These are phyloP conservation scores for Chytridiales sp. DNA, from an alignment of 371 early-diverging fungal species.

Conservation along the genomic window DNA sequence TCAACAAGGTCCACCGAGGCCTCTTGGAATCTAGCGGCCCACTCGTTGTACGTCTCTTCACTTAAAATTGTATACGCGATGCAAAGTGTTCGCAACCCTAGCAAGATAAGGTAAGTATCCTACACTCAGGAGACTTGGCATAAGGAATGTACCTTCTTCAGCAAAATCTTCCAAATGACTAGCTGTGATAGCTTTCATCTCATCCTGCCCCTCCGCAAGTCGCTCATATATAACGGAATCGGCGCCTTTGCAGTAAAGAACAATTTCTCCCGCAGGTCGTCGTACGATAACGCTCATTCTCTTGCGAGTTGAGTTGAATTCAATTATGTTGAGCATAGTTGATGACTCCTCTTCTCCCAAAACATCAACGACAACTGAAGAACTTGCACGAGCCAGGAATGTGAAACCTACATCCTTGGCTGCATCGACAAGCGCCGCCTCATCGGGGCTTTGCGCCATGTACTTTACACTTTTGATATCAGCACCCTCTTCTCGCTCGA, in stretches of 20 bases:
- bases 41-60: constrained; percentile 62
- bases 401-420: constrained; percentile 81
- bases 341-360: constrained; percentile 63
- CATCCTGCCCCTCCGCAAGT: constrained; percentile 61
- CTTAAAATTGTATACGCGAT: constrained; percentile 65
- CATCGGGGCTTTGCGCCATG: constrained; percentile 93
- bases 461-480: constrained; percentile 44
- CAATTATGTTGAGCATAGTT: constrained; percentile 72
- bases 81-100: constrained; percentile 80
- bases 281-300: constrained; percentile 87
- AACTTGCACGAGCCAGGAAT: constrained; percentile 67
- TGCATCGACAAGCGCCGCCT: constrained; percentile 83
- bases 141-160: constrained; percentile 63
- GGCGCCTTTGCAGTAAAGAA: constrained; percentile 91
- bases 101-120: background rate
- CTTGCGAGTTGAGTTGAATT: constrained; percentile 86
- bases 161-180: constrained; percentile 83
- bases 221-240: constrained; percentile 88
- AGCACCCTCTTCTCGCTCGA: constrained; percentile 46
- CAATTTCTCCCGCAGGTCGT: constrained; percentile 64
- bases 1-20: constrained; percentile 68
- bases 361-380: constrained; percentile 62
- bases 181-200: constrained; percentile 60
- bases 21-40: constrained; percentile 62
- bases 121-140: background rate